Percentiles rank a stretch among this genome's conserved stretches.
These are phyloP conservation scores for Amauroascus verrucosus DNA, from an alignment of 2,329 filamentous ascomycete genomes.

Conservation along the genomic window DNA sequence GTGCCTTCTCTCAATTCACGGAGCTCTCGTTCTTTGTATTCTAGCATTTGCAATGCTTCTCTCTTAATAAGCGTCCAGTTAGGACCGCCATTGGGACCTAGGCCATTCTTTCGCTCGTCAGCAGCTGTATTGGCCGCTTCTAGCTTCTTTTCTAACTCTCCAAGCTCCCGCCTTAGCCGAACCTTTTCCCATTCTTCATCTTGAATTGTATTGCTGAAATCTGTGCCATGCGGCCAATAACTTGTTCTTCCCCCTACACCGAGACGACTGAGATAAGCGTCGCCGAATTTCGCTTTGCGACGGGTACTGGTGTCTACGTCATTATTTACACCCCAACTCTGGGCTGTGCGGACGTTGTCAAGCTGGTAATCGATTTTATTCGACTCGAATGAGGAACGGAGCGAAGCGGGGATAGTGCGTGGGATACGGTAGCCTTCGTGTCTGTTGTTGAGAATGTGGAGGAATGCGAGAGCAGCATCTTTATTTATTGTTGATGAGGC, in stretches of 20 bases:
- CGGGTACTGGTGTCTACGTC: slow-evolving; percentile 71
- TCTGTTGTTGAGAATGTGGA: slow-evolving; percentile 92
- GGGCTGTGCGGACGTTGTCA: slow-evolving; percentile 60
- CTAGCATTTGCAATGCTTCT: slow-evolving; percentile 84
- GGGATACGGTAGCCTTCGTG: slow-evolving; percentile 94
- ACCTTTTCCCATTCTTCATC: slow-evolving; percentile 97
- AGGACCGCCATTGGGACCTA: slow-evolving; percentile 48
- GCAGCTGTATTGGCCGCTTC: slow-evolving; percentile 67
- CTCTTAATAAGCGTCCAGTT: slow-evolving; percentile 89
- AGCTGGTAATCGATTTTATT: slow-evolving; percentile 95
- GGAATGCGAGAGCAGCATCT: slow-evolving; percentile 84
- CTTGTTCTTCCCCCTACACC: slow-evolving; percentile 64
- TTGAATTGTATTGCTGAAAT: slow-evolving; percentile 74
- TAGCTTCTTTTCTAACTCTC: slow-evolving; percentile 80
- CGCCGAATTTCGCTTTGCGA: slow-evolving; percentile 92
- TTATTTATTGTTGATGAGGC: slow-evolving; percentile 77
- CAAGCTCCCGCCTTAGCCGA: slow-evolving; percentile 80
- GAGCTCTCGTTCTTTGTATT: slow-evolving; percentile 79
- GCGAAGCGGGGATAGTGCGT: slow-evolving; percentile 78
- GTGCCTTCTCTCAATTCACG: slow-evolving; percentile 58
- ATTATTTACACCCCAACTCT: slow-evolving; percentile 60
- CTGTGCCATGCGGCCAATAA: slow-evolving; percentile 75
- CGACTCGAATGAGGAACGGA: slow-evolving; percentile 83
- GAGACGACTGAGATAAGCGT: slow-evolving; percentile 85
- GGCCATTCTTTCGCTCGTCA: slow-evolving; percentile 46